A percentile compares a stretch with the other conserved stretches of the same genome.
phyloP scores from a whole-genome alignment of 495 filamentous ascomycete genomes.

The Cairneyella variabilis region DNA sequence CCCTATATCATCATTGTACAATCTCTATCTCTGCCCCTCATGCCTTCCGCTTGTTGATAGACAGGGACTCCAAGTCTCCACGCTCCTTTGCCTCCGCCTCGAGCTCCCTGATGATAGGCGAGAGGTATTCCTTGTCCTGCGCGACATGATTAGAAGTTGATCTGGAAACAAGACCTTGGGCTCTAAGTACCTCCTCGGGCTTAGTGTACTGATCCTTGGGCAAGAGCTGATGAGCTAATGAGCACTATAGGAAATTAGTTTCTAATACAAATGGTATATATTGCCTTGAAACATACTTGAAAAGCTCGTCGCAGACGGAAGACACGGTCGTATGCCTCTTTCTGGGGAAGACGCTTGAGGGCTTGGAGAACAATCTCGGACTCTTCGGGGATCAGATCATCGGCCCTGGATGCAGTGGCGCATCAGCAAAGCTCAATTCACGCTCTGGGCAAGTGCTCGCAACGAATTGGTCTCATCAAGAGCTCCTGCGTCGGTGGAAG shows the following conservation, averaged over 20 bases:
- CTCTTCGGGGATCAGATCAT: conserved; percentile 93
- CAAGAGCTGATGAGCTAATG: conserved; percentile 72
- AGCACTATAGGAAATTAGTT: conserved; percentile 52
- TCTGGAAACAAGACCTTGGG: not conserved
- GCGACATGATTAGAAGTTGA: not conserved
- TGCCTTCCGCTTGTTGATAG: conserved; percentile 51
- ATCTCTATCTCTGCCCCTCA: not conserved
- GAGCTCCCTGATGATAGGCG: conserved; percentile 77
- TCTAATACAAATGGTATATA: not conserved
- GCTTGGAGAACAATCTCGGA: conserved; percentile 78
- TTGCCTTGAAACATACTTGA: conserved; percentile 55
- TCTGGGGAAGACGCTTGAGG: conserved; percentile 82
- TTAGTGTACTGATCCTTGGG: conserved; percentile 71
- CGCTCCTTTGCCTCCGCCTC: conserved; percentile 79
- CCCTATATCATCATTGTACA: conserved; percentile 7
- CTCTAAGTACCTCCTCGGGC: conserved; percentile 55
- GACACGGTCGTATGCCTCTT: conserved; percentile 93
- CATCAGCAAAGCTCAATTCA: conserved; percentile 10
- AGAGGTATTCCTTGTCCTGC: conserved; percentile 76
- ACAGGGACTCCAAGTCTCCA: conserved; percentile 76
- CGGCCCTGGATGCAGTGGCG: conserved; percentile 55
- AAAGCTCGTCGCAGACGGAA: conserved; percentile 93
- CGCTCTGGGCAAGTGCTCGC: not conserved
- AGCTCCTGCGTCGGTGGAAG: not conserved
- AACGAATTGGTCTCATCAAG: not conserved